These are phyloP conservation scores for button mushroom (Agaricus bisporus) DNA, from an alignment of 768 basidiomycete species.

Conservation along the genomic window DNA sequence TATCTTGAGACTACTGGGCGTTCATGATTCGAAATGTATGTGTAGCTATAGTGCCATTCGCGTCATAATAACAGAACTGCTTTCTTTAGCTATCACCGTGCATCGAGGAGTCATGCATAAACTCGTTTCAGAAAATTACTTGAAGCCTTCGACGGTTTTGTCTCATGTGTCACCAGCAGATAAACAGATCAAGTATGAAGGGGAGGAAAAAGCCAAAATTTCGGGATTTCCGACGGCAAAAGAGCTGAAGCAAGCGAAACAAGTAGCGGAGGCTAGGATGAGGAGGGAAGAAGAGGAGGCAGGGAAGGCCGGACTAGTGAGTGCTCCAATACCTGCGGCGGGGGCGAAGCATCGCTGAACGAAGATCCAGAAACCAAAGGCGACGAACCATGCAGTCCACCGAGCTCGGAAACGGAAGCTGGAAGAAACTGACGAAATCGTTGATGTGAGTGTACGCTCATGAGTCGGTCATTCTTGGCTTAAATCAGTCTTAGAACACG, in stretches of 20 bases:
- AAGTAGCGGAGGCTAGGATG: slow-evolving; percentile 54
- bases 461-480: not conserved
- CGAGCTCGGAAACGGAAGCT: slow-evolving; percentile 32
- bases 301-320: slow-evolving; percentile 67
- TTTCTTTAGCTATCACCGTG: slow-evolving; percentile 24
- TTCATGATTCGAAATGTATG: slow-evolving; percentile 54
- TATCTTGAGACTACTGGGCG: slow-evolving; percentile 48
- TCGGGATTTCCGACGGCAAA: slow-evolving; percentile 75
- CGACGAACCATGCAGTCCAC: slow-evolving; percentile 20
- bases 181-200: slow-evolving; percentile 74
- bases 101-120: slow-evolving; percentile 62
- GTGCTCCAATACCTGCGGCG: slow-evolving; percentile 16
- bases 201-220: slow-evolving; percentile 70
- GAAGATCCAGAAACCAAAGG: slow-evolving; percentile 54
- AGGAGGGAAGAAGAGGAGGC: slow-evolving; percentile 69
- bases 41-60: not conserved
- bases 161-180: slow-evolving; percentile 79
- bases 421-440: slow-evolving; percentile 48
- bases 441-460: slow-evolving; percentile 51
- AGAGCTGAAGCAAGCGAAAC: slow-evolving; percentile 68
- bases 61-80: not conserved
- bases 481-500: slow-evolving; percentile 39
- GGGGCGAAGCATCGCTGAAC: not conserved
- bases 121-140: slow-evolving; percentile 66
- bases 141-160: slow-evolving; percentile 72